Base-by-base conservation (phyloP, 176 grass and related monocot species). In the Eragrostis nindensis region DNA sequence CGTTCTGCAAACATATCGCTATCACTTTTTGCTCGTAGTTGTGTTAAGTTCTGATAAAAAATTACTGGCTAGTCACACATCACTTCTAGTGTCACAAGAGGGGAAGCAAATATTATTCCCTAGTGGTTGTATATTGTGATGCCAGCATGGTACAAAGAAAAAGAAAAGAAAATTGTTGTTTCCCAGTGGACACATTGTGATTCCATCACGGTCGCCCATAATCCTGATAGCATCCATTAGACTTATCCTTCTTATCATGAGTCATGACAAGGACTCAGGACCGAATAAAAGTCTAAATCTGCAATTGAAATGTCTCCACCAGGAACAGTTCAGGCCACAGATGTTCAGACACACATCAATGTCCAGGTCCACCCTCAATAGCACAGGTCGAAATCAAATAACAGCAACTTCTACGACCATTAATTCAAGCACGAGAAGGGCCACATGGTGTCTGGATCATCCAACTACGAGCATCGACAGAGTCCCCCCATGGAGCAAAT, bases 1-100 rank as follows among this genome's bases (percentile, higher is more conserved):
- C 78, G 79, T 90, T 87, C 95, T 98, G 88, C 29, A 84, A 83
- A 73, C 29, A 77, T 71, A 57, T 64, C 24, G 57, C 48, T 40
- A 42, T 71, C 72, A 80, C 52, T 63, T 47, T 61, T 30, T 8
- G 0, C 38, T 73, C 54, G 43, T 40, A 40, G n/a, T n/a, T n/a
- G n/a, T n/a, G n/a, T n/a, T n/a, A n/a, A n/a, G n/a, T n/a, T n/a
- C n/a, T n/a, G n/a, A n/a, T n/a, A n/a, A n/a, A n/a, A n/a, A n/a
- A n/a, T n/a, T n/a, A n/a, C n/a, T n/a, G n/a, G n/a, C n/a, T n/a
- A n/a, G n/a, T n/a, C n/a, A n/a, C n/a, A n/a, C n/a, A n/a, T n/a
- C n/a, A n/a, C n/a, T n/a, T n/a, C n/a, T 21, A 65, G 56, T 59
- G 54, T 22, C 75, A 63, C 68, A 52, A 70, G 30, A 21, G 19